Evolutionary conservation across 352 stramenopile species (phyloP).

Genomic region (Globisporangium paddicum): DNA sequence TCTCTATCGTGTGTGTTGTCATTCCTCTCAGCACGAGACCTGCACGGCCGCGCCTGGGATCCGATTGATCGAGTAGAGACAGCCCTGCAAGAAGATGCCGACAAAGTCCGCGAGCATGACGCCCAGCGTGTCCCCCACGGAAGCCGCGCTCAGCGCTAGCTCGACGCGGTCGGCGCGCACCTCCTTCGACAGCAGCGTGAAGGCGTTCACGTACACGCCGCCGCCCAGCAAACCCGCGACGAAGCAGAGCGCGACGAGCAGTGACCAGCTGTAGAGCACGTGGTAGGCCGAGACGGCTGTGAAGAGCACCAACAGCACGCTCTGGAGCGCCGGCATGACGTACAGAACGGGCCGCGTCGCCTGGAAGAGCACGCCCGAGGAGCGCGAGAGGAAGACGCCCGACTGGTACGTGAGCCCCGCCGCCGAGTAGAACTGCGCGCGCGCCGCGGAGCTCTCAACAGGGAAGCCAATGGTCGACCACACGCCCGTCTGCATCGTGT

Average conservation of each 20-base stretch:
- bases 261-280: slow-evolving; percentile 83
- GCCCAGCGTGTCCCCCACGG: slow-evolving; percentile 86
- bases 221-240: slow-evolving; percentile 86
- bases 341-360: slow-evolving; percentile 75
- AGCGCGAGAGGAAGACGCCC: slow-evolving; percentile 92
- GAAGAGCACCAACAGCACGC: slow-evolving; percentile 86
- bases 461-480: slow-evolving; percentile 95
- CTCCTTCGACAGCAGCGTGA: slow-evolving; percentile 85
- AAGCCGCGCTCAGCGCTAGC: slow-evolving; percentile 85
- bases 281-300: slow-evolving; percentile 72
- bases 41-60: slow-evolving; percentile 58
- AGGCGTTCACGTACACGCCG: slow-evolving; percentile 91
- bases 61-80: slow-evolving; percentile 85
- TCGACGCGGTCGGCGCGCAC: slow-evolving; percentile 67
- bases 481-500: slow-evolving; percentile 91
- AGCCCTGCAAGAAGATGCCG: slow-evolving; percentile 89
- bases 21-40: slow-evolving; percentile 44
- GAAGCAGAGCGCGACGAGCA: slow-evolving; percentile 82
- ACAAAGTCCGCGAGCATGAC: slow-evolving; percentile 88
- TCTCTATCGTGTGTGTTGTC: neutral
- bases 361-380: slow-evolving; percentile 80
- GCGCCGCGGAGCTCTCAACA: slow-evolving; percentile 56
- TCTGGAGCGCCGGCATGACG: slow-evolving; percentile 86
- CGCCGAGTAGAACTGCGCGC: slow-evolving; percentile 87
- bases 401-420: slow-evolving; percentile 90